Conservation (phyloP, 108 stramenopile species). For the Conticribra weissflogii region DNA sequence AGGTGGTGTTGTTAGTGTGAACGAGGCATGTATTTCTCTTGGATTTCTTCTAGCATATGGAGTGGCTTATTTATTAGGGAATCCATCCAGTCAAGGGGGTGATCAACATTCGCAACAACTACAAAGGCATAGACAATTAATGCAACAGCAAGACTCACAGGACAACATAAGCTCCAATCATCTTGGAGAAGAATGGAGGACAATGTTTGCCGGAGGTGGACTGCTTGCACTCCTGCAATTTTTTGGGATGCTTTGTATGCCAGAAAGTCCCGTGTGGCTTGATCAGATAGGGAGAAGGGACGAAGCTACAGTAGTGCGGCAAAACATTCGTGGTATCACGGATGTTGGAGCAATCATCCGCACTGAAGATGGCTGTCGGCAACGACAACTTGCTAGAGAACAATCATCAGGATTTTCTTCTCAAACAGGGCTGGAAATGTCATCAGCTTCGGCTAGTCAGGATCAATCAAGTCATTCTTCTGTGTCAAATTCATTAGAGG, state of each 20-base stretch:
- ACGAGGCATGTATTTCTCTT: constrained; percentile 77
- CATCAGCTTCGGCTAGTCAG: not conserved
- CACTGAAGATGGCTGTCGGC: not conserved
- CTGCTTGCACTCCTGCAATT: constrained; percentile 66
- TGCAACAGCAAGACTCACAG: not conserved
- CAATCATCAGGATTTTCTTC: not conserved
- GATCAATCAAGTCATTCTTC: no score
- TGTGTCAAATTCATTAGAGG: no score
- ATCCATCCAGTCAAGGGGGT: not conserved
- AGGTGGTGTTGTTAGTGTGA: constrained; percentile 75
- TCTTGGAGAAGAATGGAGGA: constrained; percentile 59
- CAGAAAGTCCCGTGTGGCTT: constrained; percentile 78
- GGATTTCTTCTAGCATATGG: constrained; percentile 74
- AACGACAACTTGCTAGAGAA: not conserved
- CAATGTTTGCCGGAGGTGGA: constrained; percentile 64
- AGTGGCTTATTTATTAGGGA: constrained; percentile 43
- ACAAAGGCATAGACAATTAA: not conserved
- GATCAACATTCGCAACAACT: not conserved
- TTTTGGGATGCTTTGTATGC: constrained; percentile 67
- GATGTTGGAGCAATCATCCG: not conserved
- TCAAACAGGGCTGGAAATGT: not conserved
- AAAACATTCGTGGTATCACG: constrained; percentile 28
- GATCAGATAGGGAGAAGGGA: constrained; percentile 42
- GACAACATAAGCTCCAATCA: no score
- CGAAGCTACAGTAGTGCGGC: constrained; percentile 36